A percentile compares a stretch with the other conserved stretches of the same genome.
Evolutionary conservation across 495 filamentous ascomycete genomes (phyloP).

Genomic region (Penicillium atrosanguineum): DNA sequence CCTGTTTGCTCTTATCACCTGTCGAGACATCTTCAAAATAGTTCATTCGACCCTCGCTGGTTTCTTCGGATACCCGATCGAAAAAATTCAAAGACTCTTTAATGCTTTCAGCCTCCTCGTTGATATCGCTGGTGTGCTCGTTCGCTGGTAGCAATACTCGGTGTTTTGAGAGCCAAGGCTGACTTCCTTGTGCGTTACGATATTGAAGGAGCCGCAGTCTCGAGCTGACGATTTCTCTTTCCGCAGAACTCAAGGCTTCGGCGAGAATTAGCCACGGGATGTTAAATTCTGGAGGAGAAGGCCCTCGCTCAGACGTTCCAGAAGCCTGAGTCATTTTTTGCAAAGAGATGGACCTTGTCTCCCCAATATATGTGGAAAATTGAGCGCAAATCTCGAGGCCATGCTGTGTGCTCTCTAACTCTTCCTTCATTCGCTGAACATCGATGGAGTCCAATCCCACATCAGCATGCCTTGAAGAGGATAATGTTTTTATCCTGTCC

Average conservation of each 20-base stretch:
- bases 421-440: constrained; percentile 3
- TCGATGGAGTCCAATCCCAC: background rate
- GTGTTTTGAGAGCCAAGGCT: too few species aligned
- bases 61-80: constrained; percentile 5
- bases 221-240: constrained; percentile 1
- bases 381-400: constrained; percentile 3
- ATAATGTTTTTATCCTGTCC: constrained; percentile 17
- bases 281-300: background rate
- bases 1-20: constrained; percentile 6
- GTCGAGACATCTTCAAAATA: constrained; percentile 8
- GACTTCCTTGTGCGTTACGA: background rate
- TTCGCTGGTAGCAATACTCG: too few species aligned
- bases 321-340: background rate
- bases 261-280: background rate
- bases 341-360: background rate
- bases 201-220: background rate
- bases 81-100: constrained; percentile 5
- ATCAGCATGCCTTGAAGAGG: background rate
- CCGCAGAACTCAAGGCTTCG: background rate
- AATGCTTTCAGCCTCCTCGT: background rate
- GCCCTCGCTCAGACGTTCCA: background rate
- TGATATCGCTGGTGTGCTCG: constrained; percentile 10
- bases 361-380: background rate
- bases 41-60: constrained; percentile 4
- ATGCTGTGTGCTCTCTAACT: constrained; percentile 5